Evolutionary conservation across 805 yeast genomes (phyloP).

Genomic region (Yamadazyma tumulicola): DNA sequence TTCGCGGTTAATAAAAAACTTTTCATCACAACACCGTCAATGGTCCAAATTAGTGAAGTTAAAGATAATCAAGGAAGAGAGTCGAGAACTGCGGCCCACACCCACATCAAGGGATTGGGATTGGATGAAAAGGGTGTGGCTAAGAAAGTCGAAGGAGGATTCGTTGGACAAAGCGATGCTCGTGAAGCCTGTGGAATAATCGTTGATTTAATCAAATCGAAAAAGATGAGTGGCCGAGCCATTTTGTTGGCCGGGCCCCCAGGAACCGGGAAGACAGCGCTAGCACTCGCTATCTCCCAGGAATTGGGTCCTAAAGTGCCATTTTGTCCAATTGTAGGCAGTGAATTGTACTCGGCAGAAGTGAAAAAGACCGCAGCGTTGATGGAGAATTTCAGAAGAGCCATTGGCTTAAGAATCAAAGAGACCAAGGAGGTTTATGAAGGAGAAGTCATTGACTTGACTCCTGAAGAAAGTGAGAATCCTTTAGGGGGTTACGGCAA

Average conservation of each 20-base stretch:
- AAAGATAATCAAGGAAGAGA: slow-evolving; percentile 52
- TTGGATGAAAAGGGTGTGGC: slow-evolving; percentile 88
- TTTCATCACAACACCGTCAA: no score
- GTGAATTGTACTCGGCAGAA: slow-evolving; percentile 92
- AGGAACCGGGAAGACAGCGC: slow-evolving; percentile 97
- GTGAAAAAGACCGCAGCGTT: slow-evolving; percentile 94
- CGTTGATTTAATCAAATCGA: slow-evolving; percentile 88
- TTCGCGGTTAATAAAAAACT: no score
- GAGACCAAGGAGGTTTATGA: slow-evolving; percentile 97
- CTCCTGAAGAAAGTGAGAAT: slow-evolving; percentile 94
- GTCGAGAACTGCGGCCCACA: slow-evolving; percentile 88
- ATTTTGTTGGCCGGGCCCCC: slow-evolving; percentile 95
- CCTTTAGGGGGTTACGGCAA: slow-evolving; percentile 98
- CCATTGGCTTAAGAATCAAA: slow-evolving; percentile 92
- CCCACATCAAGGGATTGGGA: slow-evolving; percentile 94
- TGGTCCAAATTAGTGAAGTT: slow-evolving; percentile 80
- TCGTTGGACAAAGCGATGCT: slow-evolving; percentile 72
- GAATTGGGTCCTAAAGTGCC: slow-evolving; percentile 97
- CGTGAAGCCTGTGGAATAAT: slow-evolving; percentile 93
- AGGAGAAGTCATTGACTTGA: slow-evolving; percentile 94
- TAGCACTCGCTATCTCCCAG: slow-evolving; percentile 93
- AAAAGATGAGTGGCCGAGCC: slow-evolving; percentile 95
- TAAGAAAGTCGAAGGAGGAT: slow-evolving; percentile 82
- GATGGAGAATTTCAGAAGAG: slow-evolving; percentile 95
- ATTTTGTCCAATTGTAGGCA: slow-evolving; percentile 94